Conservation (phyloP, 805 yeast species). For the Myxozyma melibiosi region DNA sequence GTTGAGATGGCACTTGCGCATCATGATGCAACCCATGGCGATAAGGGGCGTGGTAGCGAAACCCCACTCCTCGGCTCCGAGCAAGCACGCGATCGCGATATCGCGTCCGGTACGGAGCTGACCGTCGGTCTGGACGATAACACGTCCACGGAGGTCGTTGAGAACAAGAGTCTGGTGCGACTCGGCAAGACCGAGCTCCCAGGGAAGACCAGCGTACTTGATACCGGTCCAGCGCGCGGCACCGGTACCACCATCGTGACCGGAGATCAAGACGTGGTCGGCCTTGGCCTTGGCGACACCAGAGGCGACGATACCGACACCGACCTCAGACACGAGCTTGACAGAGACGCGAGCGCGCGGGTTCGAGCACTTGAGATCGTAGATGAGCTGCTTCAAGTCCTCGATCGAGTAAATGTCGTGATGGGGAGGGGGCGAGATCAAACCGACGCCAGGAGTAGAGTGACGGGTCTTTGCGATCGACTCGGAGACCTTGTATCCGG, state of each 20-base stretch:
- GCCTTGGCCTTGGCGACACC: conserved; percentile 99
- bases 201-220: conserved; percentile 95
- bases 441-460: conserved; percentile 94
- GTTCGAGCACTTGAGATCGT: conserved; percentile 94
- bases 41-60: conserved; percentile 96
- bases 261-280: conserved; percentile 91
- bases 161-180: conserved; percentile 95
- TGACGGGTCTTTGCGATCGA: conserved; percentile 93
- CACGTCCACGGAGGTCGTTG: conserved; percentile 94
- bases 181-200: conserved; percentile 98
- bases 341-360: conserved; percentile 97
- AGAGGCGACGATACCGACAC: conserved; percentile 98
- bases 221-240: conserved; percentile 98
- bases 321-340: conserved; percentile 95
- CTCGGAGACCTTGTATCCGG: conserved; percentile 87
- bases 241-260: conserved; percentile 99
- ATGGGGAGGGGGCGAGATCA: conserved; percentile 98
- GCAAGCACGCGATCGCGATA: conserved; percentile 90
- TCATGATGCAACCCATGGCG: conserved; percentile 96
- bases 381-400: conserved; percentile 93
- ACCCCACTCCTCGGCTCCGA: conserved; percentile 99
- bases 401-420: conserved; percentile 98
- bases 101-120: conserved; percentile 97
- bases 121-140: conserved; percentile 96
- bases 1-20: conserved; percentile 91